These are phyloP conservation scores for Saturnispora sanitii DNA, from an alignment of 805 yeast species.

Conservation along the genomic window DNA sequence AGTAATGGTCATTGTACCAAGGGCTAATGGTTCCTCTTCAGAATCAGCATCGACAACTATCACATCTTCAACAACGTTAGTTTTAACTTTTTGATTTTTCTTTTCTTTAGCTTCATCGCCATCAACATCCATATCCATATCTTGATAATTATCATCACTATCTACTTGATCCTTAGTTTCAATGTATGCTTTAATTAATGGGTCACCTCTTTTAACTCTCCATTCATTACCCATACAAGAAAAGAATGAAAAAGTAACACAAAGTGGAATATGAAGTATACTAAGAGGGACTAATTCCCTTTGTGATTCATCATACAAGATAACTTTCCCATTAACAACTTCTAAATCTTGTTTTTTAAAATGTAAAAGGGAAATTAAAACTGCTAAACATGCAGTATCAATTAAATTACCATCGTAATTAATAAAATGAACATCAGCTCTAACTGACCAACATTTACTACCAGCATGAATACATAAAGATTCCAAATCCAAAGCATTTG, in stretches of 20 bases:
- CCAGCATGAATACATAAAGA: conserved; percentile 87
- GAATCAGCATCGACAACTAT: conserved; percentile 66
- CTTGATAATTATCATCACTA: conserved; percentile 7
- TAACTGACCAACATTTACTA: conserved; percentile 77
- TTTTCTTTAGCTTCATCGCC: conserved; percentile 1
- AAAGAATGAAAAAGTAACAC: conserved; percentile 82
- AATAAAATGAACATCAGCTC: conserved; percentile 83
- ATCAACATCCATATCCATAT: conserved; percentile 1
- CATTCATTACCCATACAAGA: conserved; percentile 57
- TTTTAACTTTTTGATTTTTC: conserved; percentile 5
- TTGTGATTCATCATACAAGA: conserved; percentile 63
- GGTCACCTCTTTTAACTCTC: conserved; percentile 48
- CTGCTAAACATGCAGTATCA: conserved; percentile 86
- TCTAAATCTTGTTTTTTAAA: conserved; percentile 78
- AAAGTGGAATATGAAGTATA: conserved; percentile 80
- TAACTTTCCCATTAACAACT: conserved; percentile 46
- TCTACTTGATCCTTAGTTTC: conserved; percentile 1
- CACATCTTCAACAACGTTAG: conserved; percentile 44
- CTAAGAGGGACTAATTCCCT: conserved; percentile 82
- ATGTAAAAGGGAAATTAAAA: conserved; percentile 75
- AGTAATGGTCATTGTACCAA: conserved; percentile 76
- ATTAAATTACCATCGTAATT: conserved; percentile 90
- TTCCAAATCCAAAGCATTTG: conserved; percentile 87
- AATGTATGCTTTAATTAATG: conserved; percentile 5
- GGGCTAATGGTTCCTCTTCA: conserved; percentile 66